A percentile compares a stretch with the other conserved stretches of the same genome.
Evolutionary conservation across 2,329 filamentous ascomycete genomes (phyloP).

Genomic region (Ceratocystis smalleyi): DNA sequence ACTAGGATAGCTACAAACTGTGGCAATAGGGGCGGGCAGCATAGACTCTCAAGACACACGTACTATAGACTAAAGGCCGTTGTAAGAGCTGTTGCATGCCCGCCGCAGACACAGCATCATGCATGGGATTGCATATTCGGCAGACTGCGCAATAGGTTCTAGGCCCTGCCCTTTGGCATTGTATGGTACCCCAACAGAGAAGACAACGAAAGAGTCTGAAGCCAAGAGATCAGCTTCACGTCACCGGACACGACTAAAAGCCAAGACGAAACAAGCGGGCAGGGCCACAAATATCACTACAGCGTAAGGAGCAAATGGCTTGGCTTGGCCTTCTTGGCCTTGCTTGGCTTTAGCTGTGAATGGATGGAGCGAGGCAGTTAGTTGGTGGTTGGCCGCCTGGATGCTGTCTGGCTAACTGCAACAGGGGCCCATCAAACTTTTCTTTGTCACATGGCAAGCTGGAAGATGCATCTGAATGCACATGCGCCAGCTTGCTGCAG

Average conservation of each 20-base stretch:
- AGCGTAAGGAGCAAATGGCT: not conserved
- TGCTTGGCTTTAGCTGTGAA: not conserved
- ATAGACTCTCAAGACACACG: too few relatives aligned
- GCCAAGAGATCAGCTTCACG: not conserved
- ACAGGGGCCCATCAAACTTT: not conserved
- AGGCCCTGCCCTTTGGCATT: too few relatives aligned
- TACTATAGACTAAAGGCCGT: too few relatives aligned
- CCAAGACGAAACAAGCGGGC: not conserved
- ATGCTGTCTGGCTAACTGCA: not conserved
- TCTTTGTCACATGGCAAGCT: conserved; percentile 5
- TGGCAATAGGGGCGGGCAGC: too few relatives aligned
- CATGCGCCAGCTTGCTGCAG: not conserved
- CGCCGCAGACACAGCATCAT: too few relatives aligned
- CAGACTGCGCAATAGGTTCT: too few relatives aligned
- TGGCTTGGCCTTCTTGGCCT: not conserved
- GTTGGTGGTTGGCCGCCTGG: too few relatives aligned
- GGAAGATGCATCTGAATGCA: not conserved
- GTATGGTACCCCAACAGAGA: not conserved
- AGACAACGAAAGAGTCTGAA: not conserved
- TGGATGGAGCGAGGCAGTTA: too few relatives aligned
- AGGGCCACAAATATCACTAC: not conserved
- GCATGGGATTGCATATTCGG: too few relatives aligned
- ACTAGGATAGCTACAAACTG: too few relatives aligned
- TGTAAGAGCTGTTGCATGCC: too few relatives aligned
- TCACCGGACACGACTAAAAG: not conserved